Base-by-base conservation (phyloP, 164 flowering plant genomes). In the Hamamelis virginiana region DNA sequence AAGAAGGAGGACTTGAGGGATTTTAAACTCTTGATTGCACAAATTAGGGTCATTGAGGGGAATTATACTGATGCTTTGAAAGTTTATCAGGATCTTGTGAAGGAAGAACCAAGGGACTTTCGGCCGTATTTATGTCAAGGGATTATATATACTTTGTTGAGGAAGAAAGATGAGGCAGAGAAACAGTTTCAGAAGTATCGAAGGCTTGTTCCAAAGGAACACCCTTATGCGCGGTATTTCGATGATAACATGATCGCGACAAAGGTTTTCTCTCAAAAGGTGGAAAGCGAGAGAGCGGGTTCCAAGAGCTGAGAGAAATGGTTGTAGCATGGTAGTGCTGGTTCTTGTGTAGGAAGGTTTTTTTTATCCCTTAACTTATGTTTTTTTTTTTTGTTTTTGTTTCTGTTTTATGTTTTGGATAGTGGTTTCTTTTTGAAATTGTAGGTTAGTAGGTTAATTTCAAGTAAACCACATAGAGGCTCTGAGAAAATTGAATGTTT, bases 71-170 rank as follows among this genome's bases (percentile, higher is more conserved):
- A 84, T 16, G 98, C 99, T 5, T 78, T 94, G 87, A 85, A 82
- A 80, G 65, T 90, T 65, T 91, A 93, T 80, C 69, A 88, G 74
- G 90, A 85, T 51, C 83, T 94, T 55, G 91, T 79, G 64, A 90
- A 83, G 81, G 97, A 96, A 58, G 97, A 92, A 59, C 98, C 96
- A 0, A 80, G 85, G 75, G 99, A 96, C 81, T 96, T 91, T 22
- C 66, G 99, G 69, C 99, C 99, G 0, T 91, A 96, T 73, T 74
- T 93, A 45, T 93, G 97, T 70, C 96, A 86, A 64, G 97, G 97
- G 0, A 93, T 93, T 44, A 82, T 93, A 19, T 96, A 93, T 59
- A 83, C 90, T 19, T 65, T 93, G 78, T 38, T 90, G 84, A 76
- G 78, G 85, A 88, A 86, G 80, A 80, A 77, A 46, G 85, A 83